Base-by-base conservation (phyloP, 2,329 filamentous ascomycete genomes). In the Parafenestella ontariensis region DNA sequence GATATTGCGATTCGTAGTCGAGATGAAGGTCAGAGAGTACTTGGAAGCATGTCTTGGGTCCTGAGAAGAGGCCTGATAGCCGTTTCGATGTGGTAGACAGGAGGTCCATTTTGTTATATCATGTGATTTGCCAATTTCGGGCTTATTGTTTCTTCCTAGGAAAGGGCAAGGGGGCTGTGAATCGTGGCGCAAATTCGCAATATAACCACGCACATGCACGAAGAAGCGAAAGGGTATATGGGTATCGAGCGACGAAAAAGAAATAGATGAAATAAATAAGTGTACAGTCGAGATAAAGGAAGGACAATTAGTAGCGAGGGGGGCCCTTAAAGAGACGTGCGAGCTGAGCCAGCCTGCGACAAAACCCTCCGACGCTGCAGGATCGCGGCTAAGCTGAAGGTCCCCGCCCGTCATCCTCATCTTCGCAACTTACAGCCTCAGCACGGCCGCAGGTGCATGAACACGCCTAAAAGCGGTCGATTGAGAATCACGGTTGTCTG, bases 11-110 rank as follows among this genome's bases (percentile, higher is more conserved):
- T 18, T 65, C 65, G 56, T 68, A 52, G 44, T 72, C 61, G 11
- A 74, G 53, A 40, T 74, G 56, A 7, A 74, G 65, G 50, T 75
- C 72, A 8, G 70, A 73, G 34, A 73, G 61, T 17, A 74, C 50
- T 41, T 74, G 71, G 47, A 74, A 69, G 20, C 63, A 49, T 6
- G 64, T 61, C 42, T 70, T 66, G 4, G 68, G 54, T 1, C 56
- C 24, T 6, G 61, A 62, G 43, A 71, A 70, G 7, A 71, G 53
- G 36, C 59, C 59, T 9, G 66, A 67, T 23, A 71, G 49, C 9
- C 67, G 65, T 24, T 62, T 63, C 56, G 69, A 66, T 15, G 48
- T 64, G 28, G 52, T 45, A 13, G 50, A 41, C 13, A 50, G 26
- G 41, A 58, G 46, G 13, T 46, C 33, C 45, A 18, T 45, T 8